Evolutionary conservation across 2,329 filamentous ascomycete genomes (phyloP).

Genomic region (Diaporthe sp.): DNA sequence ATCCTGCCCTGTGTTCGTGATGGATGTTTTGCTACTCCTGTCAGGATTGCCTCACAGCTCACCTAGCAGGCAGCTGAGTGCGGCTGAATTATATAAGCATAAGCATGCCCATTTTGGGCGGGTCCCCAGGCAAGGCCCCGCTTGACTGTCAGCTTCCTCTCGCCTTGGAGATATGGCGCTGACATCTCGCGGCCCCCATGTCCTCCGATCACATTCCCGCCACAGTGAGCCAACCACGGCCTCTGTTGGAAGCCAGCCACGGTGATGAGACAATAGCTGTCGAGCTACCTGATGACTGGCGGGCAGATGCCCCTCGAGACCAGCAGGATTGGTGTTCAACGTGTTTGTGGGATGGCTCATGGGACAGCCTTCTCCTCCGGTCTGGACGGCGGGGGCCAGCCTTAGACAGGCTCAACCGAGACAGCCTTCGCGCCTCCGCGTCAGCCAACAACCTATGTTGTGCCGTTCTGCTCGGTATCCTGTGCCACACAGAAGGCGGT

Average conservation of each 20-base stretch:
- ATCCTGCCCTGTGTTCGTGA: not conserved
- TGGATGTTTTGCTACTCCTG: not conserved
- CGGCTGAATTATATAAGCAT: conserved; percentile 20
- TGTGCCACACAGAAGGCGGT: not conserved
- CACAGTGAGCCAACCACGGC: not conserved
- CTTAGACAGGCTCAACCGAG: not conserved
- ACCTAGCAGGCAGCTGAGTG: not conserved
- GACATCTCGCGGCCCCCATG: not conserved
- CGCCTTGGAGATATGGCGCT: not conserved
- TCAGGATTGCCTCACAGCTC: not conserved
- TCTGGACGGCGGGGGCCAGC: not conserved
- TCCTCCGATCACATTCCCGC: too few species aligned
- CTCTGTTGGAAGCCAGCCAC: too few species aligned
- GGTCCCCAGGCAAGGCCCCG: not conserved
- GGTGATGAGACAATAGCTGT: not conserved
- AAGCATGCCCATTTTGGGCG: not conserved
- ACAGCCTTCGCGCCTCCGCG: not conserved
- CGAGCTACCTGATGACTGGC: not conserved
- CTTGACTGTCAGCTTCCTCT: not conserved
- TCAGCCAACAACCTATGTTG: not conserved
- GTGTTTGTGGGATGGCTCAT: conserved; percentile 12
- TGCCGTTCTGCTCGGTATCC: not conserved
- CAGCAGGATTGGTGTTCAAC: not conserved
- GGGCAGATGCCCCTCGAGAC: not conserved
- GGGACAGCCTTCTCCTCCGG: conserved; percentile 6